Base-by-base conservation (phyloP, 23 red algal genomes). In the Gracilaria caudata region DNA sequence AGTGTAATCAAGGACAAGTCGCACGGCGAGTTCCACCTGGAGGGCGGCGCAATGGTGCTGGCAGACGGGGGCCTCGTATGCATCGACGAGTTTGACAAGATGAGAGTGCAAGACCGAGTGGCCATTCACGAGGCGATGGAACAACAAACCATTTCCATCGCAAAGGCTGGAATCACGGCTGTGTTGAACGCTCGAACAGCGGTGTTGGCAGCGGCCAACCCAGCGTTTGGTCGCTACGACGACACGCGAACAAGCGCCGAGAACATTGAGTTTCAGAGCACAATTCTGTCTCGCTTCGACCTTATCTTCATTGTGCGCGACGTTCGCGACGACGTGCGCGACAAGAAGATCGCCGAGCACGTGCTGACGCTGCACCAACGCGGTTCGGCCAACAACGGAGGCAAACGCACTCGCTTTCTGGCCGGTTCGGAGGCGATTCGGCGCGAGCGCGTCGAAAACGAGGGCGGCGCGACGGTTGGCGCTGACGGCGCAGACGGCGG, bases 61-160 rank as follows among this genome's bases (percentile, higher is more conserved):
- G 96, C 96, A 51, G 96, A 98, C 80, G 92, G 91, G 5, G 96
- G 96, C 54, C 64, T 98, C 43, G 96, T 94, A 13, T 98, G 96
- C 71, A 98, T 98, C 40, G 96, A 98, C 54, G 96, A 98, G 88
- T 98, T 98, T 90, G 96, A 98, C 72, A 98, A 98, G 74, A 98
- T 98, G 96, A 64, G 89, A 60, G 68, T 90, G 37, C 83, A 79
- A 36, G 96, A 98, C 78, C 89, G 92, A 53, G 92, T 94, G 14
- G 92, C 92, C 34, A 98, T 98, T 64, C 96, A 98, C 58, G 96
- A 98, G 38, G 96, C 92, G 0, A 98, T 98, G 96, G 96, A 98
- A 51, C 96, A 98, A 36, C 96, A 98, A 89, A 98, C 96, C 23
- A 94, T 98, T 32, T 95, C 92, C 32, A 98, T 98, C 79, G 96